Evolutionary conservation across 306 rosid genomes (phyloP).

Genomic region (Styphnolobium japonicum): DNA sequence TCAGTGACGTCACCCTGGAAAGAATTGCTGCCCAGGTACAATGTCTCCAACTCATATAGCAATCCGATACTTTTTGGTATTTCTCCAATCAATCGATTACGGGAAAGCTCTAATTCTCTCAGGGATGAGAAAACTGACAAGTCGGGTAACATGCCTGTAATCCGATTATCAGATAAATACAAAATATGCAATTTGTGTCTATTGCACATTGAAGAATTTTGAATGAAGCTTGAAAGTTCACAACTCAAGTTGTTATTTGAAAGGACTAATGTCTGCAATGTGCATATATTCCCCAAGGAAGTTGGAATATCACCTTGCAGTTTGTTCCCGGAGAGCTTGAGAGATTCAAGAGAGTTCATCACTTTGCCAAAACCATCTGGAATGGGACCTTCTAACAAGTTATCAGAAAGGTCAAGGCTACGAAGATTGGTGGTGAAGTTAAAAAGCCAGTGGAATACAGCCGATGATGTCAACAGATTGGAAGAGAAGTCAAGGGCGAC

Average conservation of each 20-base stretch:
- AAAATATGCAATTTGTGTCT: background rate
- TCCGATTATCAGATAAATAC: background rate
- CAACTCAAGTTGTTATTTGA: background rate
- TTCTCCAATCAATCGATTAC: too few species aligned
- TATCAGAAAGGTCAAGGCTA: rapidly evolving
- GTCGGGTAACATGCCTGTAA: background rate
- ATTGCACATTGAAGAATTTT: background rate
- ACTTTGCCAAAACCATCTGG: background rate
- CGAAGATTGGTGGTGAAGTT: conserved; percentile 12
- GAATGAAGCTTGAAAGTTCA: background rate
- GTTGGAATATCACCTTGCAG: background rate
- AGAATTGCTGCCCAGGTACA: too few species aligned
- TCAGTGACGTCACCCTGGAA: too few species aligned
- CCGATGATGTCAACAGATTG: background rate
- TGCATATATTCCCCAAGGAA: background rate
- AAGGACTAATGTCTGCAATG: background rate
- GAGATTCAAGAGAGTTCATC: background rate
- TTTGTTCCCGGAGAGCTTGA: rapidly evolving
- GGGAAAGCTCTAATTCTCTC: too few species aligned
- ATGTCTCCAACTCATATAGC: too few species aligned
- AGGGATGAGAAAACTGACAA: too few species aligned
- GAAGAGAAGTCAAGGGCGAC: background rate
- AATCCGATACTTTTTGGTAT: too few species aligned
- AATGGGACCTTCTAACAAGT: background rate
- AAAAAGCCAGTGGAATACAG: background rate